A percentile compares a stretch with the other conserved stretches of the same genome.
These are phyloP conservation scores for Macaranga tanarius DNA, from an alignment of 441 rosid species.

Conservation along the genomic window DNA sequence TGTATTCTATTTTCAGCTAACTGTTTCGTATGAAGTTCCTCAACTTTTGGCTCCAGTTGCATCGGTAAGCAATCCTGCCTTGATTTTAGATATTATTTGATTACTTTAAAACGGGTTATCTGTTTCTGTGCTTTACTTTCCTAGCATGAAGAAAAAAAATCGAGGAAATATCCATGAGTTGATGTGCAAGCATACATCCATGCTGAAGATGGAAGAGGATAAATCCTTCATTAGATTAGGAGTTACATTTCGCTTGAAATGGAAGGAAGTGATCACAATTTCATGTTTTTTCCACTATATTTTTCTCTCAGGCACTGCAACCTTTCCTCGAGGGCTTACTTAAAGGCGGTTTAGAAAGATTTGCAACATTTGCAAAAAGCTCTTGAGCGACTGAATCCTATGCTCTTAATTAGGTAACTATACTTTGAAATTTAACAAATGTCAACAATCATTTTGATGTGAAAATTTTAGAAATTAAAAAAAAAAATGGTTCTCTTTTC, in stretches of 20 bases:
- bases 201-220: not conserved
- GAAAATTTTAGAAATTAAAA: not conserved
- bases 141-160: not conserved
- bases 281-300: not conserved
- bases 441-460: conserved; percentile 7
- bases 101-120: not conserved
- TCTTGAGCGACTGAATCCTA: conserved; percentile 25
- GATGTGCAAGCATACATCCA: not conserved
- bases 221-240: not conserved
- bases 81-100: conserved; percentile 1
- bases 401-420: conserved; percentile 12
- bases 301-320: conserved; percentile 61
- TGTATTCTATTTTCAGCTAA: conserved; percentile 54
- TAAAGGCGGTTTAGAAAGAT: conserved; percentile 57
- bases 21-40: conserved; percentile 92
- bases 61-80: conserved; percentile 48
- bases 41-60: conserved; percentile 71
- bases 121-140: not conserved
- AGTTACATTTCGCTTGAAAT: not conserved
- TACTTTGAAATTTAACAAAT: not conserved
- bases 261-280: not conserved
- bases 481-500: conserved; percentile 1
- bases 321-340: conserved; percentile 77
- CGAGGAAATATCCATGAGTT: not conserved
- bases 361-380: conserved; percentile 57